Evolutionary conservation across 2,329 filamentous ascomycete genomes (phyloP).

Genomic region (Neophaeococcomyces aloes): DNA sequence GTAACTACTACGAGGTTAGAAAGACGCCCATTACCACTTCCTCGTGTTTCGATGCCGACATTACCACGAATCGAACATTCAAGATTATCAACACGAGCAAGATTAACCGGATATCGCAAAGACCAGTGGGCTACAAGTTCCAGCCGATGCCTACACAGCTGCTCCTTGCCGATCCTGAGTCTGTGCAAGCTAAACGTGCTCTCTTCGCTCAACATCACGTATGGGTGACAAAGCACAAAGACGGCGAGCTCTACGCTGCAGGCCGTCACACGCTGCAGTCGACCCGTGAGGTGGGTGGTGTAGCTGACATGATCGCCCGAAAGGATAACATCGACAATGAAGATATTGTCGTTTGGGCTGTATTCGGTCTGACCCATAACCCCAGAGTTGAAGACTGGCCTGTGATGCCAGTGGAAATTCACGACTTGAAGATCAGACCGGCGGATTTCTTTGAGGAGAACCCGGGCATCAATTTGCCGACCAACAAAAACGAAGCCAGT

Average conservation of each 20-base stretch:
- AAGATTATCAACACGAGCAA: conserved; percentile 40
- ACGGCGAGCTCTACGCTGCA: conserved; percentile 41
- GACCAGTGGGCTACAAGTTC: conserved; percentile 40
- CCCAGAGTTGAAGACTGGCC: conserved; percentile 43
- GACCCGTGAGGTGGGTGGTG: conserved; percentile 34
- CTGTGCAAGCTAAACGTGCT: conserved; percentile 36
- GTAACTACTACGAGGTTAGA: conserved; percentile 50
- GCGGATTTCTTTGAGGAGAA: conserved; percentile 46
- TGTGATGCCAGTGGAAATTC: conserved; percentile 40
- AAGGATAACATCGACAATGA: conserved; percentile 34
- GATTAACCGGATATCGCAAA: conserved; percentile 34
- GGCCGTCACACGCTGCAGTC: conserved; percentile 40
- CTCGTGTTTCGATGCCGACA: conserved; percentile 43
- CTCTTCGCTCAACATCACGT: conserved; percentile 42
- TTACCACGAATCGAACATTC: conserved; percentile 35
- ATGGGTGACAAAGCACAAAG: conserved; percentile 42
- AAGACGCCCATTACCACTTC: conserved; percentile 40
- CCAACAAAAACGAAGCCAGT: conserved; percentile 26
- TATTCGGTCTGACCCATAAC: conserved; percentile 43
- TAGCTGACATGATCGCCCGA: conserved; percentile 34
- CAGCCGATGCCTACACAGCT: conserved; percentile 38
- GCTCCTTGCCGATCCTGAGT: conserved; percentile 36
- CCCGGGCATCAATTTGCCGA: conserved; percentile 44
- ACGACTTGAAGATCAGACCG: conserved; percentile 39
- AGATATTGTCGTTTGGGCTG: conserved; percentile 42